Base-by-base conservation (phyloP, 352 stramenopile species). In the Phytopythium aichiense region DNA sequence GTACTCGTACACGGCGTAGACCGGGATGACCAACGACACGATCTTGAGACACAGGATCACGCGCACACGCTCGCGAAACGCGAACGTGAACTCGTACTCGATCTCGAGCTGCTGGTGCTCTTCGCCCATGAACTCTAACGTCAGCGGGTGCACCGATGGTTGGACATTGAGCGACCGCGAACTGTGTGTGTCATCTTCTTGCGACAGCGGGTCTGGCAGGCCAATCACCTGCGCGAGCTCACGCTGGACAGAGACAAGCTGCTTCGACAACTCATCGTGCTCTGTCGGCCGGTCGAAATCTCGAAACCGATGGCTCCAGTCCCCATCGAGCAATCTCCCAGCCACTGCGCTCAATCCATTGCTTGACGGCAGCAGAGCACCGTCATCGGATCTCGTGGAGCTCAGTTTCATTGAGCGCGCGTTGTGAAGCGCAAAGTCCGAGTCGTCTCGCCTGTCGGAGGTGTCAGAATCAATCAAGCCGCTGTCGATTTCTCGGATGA, bases 401-500 rank as follows among this genome's bases (percentile, higher is more conserved):
- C 48, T 58, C 30, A 70, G 52, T 13, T 69, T 67, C 2, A 37
- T 31, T 3, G 35, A 56, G 0, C 63, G 63, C 38, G 65, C 7
- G 23, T 72, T 66, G 7, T 60, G 35, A 5, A 72, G 59, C 31
- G 51, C 64, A 60, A 69, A 72, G 28, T 72, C 65, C 0, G 45
- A 42, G 28, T 60, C 51, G 37, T 65, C 37, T 20, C 56, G 49
- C 23, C 49, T 57, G 15, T 50, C 46, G 7, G 35, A 8, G 0
- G n/a, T 25, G 13, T 45, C 33, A 7, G 7, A 31, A 31, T 88
- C 74, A 0, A 76, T 78, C 0, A 95, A 42, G 0, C 84, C 79
- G 20, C 77, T 88, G 45, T 95, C 86, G 56, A 95, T 95, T 42
- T 95, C 86, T 35, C 88, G 67, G 35, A 95, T 93, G 43, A 95